Conservation (phyloP, 352 stramenopile species). For the Globisporangium polare region DNA sequence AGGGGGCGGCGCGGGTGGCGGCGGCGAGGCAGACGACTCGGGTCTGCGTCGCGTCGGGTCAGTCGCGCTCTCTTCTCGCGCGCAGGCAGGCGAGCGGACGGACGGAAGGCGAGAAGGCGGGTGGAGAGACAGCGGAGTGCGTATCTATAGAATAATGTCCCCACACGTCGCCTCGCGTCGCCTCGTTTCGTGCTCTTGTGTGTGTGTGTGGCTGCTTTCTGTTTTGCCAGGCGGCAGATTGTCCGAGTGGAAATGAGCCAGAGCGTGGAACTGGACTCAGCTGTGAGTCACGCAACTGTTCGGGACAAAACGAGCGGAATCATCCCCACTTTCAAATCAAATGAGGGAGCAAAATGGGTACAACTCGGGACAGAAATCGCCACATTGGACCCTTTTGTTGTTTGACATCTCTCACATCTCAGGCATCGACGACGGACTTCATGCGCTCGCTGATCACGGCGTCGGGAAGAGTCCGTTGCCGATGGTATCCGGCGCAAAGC, state of each 20-base stretch:
- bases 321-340: not conserved
- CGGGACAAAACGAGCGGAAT: not conserved
- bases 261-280: not conserved
- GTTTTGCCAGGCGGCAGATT: too few relatives aligned
- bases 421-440: not conserved
- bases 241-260: not conserved
- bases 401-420: slow-evolving; percentile 4
- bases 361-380: slow-evolving; percentile 8
- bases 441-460: slow-evolving; percentile 2
- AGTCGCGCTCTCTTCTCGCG: slow-evolving; percentile 4
- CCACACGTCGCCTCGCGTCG: slow-evolving; percentile 1
- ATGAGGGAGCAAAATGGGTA: slow-evolving; percentile 2
- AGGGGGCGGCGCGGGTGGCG: slow-evolving; percentile 8
- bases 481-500: not conserved
- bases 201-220: too few relatives aligned
- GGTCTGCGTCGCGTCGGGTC: slow-evolving; percentile 12
- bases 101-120: not conserved
- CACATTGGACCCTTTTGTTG: not conserved
- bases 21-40: slow-evolving; percentile 7
- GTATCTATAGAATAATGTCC: slow-evolving; percentile 10
- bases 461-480: slow-evolving; percentile 8
- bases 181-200: not conserved
- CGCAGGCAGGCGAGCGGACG: not conserved
- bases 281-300: not conserved
- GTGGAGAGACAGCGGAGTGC: not conserved